These are phyloP conservation scores for Rubus idaeus DNA, from an alignment of 306 rosid species.

Conservation along the genomic window DNA sequence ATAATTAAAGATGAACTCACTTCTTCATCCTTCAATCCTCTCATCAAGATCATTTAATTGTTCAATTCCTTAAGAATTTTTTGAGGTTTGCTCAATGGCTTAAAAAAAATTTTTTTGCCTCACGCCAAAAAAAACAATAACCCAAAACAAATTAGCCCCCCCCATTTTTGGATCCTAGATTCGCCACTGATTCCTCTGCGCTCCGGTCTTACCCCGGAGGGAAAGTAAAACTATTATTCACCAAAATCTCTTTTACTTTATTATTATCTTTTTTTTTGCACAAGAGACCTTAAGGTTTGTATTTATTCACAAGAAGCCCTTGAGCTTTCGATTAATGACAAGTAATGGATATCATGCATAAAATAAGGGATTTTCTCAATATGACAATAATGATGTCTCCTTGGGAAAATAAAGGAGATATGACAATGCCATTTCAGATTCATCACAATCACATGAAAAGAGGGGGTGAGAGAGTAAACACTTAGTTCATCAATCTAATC, in stretches of 20 bases:
- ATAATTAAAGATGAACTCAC: too few species aligned
- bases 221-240: not conserved
- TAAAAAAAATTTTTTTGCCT: too few species aligned
- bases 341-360: slow-evolving; percentile 46
- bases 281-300: not conserved
- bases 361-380: slow-evolving; percentile 46
- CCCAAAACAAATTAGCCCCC: too few species aligned
- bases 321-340: slow-evolving; percentile 18
- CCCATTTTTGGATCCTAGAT: too few species aligned
- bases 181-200: too few species aligned
- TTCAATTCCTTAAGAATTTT: too few species aligned
- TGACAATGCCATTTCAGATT: slow-evolving; percentile 34
- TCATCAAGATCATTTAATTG: too few species aligned
- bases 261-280: not conserved
- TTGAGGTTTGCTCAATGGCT: too few species aligned
- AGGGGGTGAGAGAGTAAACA: slow-evolving; percentile 7
- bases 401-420: slow-evolving; percentile 38
- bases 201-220: not conserved
- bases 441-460: slow-evolving; percentile 51
- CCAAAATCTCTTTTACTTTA: not conserved
- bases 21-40: too few species aligned
- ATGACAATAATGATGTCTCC: slow-evolving; percentile 48
- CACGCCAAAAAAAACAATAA: too few species aligned
- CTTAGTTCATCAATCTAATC: slow-evolving; percentile 13
- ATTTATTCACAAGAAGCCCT: slow-evolving; percentile 7